Conservation (phyloP, 2,329 filamentous ascomycete species). For the Ustulina deusta region DNA sequence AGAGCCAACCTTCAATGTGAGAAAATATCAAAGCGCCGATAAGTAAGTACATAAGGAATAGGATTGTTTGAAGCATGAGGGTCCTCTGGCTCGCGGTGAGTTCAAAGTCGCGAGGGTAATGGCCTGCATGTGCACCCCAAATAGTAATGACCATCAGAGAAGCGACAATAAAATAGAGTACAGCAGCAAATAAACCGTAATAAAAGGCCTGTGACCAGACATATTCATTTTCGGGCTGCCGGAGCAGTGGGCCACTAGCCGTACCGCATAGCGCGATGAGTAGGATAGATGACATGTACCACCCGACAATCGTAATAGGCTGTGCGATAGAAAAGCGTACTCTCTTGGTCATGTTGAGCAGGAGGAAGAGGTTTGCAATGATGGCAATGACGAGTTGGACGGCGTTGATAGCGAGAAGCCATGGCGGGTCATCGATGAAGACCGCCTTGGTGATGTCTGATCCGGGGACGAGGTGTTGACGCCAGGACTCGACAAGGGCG, state of each 20-base stretch:
- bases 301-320: conserved; percentile 84
- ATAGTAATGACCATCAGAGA: conserved; percentile 84
- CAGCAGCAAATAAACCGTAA: conserved; percentile 84
- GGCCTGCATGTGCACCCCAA: conserved; percentile 74
- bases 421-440: conserved; percentile 75
- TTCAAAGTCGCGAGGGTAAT: conserved; percentile 82
- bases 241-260: conserved; percentile 68
- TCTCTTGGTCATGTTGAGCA: conserved; percentile 86
- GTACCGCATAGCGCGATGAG: conserved; percentile 76
- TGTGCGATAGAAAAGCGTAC: conserved; percentile 85
- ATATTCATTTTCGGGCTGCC: conserved; percentile 61
- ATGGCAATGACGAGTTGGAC: conserved; percentile 81
- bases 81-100: conserved; percentile 86
- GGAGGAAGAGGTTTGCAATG: conserved; percentile 81
- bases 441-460: conserved; percentile 61
- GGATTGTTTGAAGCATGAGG: conserved; percentile 89
- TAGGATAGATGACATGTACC: conserved; percentile 75
- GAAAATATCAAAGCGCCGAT: conserved; percentile 82
- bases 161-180: conserved; percentile 82
- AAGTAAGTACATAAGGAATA: conserved; percentile 84
- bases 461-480: conserved; percentile 65
- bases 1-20: conserved; percentile 78
- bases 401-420: conserved; percentile 82
- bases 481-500: conserved; percentile 84
- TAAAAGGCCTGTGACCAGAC: conserved; percentile 85